phyloP scores from a whole-genome alignment of 1,284 basidiomycete species.

The Rhodotorula sp. region DNA sequence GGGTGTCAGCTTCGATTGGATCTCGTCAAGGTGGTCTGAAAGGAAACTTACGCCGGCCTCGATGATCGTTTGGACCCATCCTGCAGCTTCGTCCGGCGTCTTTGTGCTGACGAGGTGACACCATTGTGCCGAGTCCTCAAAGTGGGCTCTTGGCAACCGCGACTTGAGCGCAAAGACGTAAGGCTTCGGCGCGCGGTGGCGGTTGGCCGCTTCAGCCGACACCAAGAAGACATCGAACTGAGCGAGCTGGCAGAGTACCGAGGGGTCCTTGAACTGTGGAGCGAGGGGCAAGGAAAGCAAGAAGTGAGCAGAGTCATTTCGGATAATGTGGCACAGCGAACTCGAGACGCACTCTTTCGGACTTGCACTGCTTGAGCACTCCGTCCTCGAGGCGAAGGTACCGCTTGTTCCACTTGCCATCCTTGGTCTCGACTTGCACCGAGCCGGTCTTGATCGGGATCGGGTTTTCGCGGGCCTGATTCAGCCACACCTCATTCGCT shows the following conservation, averaged over 20 bases:
- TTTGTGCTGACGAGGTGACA: constrained; percentile 74
- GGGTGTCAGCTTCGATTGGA: not conserved
- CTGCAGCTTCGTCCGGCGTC: constrained; percentile 60
- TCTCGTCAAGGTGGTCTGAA: too few relatives aligned
- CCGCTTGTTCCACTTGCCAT: constrained; percentile 87
- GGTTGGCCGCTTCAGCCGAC: constrained; percentile 58
- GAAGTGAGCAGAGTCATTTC: not conserved
- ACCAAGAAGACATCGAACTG: constrained; percentile 81
- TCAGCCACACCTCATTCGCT: not conserved
- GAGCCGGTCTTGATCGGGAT: constrained; percentile 12
- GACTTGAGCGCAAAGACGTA: constrained; percentile 83
- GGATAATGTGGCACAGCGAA: not conserved
- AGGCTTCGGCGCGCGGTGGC: constrained; percentile 65
- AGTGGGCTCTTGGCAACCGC: constrained; percentile 26
- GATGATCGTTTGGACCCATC: constrained; percentile 38
- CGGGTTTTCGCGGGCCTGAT: constrained; percentile 27
- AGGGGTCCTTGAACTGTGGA: constrained; percentile 74
- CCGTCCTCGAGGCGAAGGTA: constrained; percentile 82
- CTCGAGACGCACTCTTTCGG: constrained; percentile 64
- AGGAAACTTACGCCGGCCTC: constrained; percentile 33
- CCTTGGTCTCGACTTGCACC: constrained; percentile 74
- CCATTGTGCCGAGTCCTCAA: constrained; percentile 61
- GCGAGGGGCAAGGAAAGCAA: too few relatives aligned
- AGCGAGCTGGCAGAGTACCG: constrained; percentile 71
- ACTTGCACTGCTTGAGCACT: constrained; percentile 77